Conservation (phyloP, 192 early-diverging fungal species). For the Linnemannia schmuckeri region DNA sequence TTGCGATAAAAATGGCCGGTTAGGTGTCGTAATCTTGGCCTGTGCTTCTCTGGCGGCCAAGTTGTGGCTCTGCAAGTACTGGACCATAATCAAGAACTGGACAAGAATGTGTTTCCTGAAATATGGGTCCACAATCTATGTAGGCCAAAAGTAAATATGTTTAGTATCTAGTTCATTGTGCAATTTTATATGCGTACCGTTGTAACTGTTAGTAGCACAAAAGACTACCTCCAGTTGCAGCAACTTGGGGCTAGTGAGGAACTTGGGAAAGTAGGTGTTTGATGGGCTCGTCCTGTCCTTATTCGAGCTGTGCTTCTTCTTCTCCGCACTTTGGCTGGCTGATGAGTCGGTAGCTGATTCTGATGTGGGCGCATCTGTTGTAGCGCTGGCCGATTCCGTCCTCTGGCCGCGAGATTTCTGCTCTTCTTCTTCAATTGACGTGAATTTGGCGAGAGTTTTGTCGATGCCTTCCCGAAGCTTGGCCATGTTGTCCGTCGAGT, state of each 20-base stretch:
- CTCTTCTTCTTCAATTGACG: constrained; percentile 28
- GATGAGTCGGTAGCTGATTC: neutral
- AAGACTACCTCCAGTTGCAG: constrained; percentile 77
- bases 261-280: constrained; percentile 74
- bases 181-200: neutral
- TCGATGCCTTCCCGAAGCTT: constrained; percentile 47
- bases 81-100: constrained; percentile 89
- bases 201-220: neutral
- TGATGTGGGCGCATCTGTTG: neutral
- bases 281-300: neutral
- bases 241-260: constrained; percentile 77
- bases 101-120: constrained; percentile 90
- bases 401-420: constrained; percentile 28
- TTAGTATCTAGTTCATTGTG: neutral
- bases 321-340: neutral
- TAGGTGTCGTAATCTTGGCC: constrained; percentile 61
- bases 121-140: constrained; percentile 81
- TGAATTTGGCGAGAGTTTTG: constrained; percentile 54
- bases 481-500: constrained; percentile 25
- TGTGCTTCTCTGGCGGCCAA: constrained; percentile 60
- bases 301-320: constrained; percentile 18
- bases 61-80: constrained; percentile 73
- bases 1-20: constrained; percentile 69
- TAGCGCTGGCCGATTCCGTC: neutral
- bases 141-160: constrained; percentile 4